A percentile compares a stretch with the other conserved stretches of the same genome.
Evolutionary conservation across 2,329 filamentous ascomycete genomes (phyloP).

Genomic region (Monascus ruber): DNA sequence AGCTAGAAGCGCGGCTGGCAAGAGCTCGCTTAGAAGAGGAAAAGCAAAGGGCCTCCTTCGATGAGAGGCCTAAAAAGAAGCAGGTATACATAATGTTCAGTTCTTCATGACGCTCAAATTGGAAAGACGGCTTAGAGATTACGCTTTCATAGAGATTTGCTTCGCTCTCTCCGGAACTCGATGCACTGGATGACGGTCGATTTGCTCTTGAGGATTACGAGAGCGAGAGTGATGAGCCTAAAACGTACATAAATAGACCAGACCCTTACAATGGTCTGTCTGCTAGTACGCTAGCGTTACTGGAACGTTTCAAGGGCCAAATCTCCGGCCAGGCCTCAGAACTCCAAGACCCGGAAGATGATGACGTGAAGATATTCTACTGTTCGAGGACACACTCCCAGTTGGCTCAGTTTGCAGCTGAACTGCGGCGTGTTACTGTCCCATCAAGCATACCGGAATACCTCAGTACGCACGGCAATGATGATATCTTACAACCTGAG

Average conservation of each 20-base stretch:
- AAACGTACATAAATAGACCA: constrained; percentile 12
- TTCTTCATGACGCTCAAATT: not conserved
- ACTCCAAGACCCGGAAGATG: constrained; percentile 40
- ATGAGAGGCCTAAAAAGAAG: constrained; percentile 35
- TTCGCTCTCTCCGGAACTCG: constrained; percentile 5
- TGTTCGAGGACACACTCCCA: constrained; percentile 91
- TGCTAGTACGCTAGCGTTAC: constrained; percentile 60
- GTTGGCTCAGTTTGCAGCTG: constrained; percentile 73
- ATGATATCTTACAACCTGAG: constrained; percentile 20
- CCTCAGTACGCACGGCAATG: constrained; percentile 12
- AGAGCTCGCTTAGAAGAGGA: constrained; percentile 51
- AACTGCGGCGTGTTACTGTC: constrained; percentile 66
- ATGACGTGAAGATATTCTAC: constrained; percentile 75
- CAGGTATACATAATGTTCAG: constrained; percentile 18
- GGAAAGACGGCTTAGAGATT: not conserved
- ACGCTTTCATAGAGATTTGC: constrained; percentile 16
- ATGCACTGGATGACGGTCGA: constrained; percentile 47
- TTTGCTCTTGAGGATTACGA: constrained; percentile 69
- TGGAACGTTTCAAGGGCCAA: constrained; percentile 53
- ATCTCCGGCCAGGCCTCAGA: constrained; percentile 15
- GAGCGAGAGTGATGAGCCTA: constrained; percentile 45
- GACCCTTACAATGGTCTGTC: constrained; percentile 45
- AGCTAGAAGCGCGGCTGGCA: constrained; percentile 61
- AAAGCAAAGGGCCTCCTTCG: constrained; percentile 42
- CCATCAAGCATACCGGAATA: constrained; percentile 56